Evolutionary conservation across 257 asterid species (phyloP).

Genomic region (Nicotiana tomentosiformis): DNA sequence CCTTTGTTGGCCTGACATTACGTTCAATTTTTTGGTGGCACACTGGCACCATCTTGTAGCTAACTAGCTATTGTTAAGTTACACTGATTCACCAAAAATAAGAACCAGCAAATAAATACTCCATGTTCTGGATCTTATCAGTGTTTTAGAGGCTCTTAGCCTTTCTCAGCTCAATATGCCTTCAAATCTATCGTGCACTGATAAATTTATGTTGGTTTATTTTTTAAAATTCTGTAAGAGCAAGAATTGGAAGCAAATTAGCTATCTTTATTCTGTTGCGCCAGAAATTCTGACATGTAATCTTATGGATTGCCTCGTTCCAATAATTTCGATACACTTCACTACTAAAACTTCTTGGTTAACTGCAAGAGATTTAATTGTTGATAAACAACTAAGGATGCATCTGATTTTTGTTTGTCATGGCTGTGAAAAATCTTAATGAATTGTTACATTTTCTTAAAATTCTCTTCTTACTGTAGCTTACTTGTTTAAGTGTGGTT

Average conservation of each 20-base stretch:
- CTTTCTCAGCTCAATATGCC: not conserved
- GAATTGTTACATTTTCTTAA: not conserved
- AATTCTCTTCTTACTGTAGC: not conserved
- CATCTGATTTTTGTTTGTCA: not conserved
- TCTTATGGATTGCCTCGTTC: not conserved
- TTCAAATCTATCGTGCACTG: too few relatives aligned
- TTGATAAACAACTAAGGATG: not conserved
- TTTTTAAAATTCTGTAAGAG: not conserved
- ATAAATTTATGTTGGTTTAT: too few relatives aligned
- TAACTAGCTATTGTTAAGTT: too few relatives aligned
- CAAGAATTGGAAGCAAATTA: not conserved
- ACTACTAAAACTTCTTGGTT: not conserved
- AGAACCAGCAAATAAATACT: too few relatives aligned
- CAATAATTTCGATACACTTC: not conserved
- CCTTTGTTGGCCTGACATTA: conserved; percentile 3
- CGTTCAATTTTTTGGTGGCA: not conserved
- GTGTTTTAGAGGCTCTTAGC: not conserved
- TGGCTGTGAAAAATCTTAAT: not conserved
- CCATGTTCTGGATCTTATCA: too few relatives aligned
- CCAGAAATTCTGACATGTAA: not conserved
- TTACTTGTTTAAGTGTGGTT: not conserved
- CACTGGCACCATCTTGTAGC: not conserved
- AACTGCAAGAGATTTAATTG: not conserved
- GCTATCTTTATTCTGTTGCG: not conserved
- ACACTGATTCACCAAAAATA: too few relatives aligned